Conservation (phyloP, 2,329 filamentous ascomycete species). For the Passalora sequoiae region DNA sequence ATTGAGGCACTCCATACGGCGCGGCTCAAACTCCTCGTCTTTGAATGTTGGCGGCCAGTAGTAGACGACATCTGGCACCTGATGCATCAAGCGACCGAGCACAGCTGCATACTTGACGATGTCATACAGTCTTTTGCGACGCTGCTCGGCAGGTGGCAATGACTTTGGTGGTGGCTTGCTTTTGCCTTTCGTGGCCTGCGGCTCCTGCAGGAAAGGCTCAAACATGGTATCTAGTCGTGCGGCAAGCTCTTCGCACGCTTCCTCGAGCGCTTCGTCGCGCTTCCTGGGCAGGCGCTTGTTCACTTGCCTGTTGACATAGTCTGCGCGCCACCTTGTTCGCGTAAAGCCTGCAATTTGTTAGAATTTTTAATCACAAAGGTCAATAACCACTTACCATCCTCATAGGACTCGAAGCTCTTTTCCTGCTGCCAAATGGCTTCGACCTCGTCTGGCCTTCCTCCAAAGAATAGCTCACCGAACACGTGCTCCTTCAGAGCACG, state of each 20-base stretch:
- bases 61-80: constrained; percentile 23
- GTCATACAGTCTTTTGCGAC: constrained; percentile 7
- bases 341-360: too few relatives aligned
- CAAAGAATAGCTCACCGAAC: constrained; percentile 29
- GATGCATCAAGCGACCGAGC: constrained; percentile 24
- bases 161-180: too few relatives aligned
- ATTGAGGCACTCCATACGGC: constrained; percentile 29
- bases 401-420: constrained; percentile 29
- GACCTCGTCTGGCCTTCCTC: constrained; percentile 14
- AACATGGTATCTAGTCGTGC: not conserved
- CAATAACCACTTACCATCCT: too few relatives aligned
- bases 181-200: too few relatives aligned
- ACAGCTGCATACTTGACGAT: constrained; percentile 22
- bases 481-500: constrained; percentile 31
- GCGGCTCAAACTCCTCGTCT: constrained; percentile 29
- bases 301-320: too few relatives aligned
- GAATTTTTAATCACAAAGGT: too few relatives aligned
- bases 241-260: not conserved
- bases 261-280: not conserved
- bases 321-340: too few relatives aligned
- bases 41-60: constrained; percentile 32
- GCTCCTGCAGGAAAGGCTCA: not conserved
- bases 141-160: too few relatives aligned
- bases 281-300: too few relatives aligned
- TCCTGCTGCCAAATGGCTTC: constrained; percentile 37